Evolutionary conservation across 257 asterid genomes (phyloP).

Genomic region (Leonotis leonurus): DNA sequence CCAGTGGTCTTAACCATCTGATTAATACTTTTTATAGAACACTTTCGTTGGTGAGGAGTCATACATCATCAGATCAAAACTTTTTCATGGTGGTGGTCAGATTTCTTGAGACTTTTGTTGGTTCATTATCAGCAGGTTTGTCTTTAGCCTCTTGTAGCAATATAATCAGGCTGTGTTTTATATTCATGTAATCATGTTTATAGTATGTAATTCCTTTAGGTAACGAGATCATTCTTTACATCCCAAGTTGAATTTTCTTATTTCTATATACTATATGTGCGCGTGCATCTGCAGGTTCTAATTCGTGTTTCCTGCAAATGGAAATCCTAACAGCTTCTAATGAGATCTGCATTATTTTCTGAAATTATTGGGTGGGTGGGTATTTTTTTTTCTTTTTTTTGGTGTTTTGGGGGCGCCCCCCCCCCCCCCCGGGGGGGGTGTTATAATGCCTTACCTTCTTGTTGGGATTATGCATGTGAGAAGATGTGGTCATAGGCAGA

Average conservation of each 20-base stretch:
- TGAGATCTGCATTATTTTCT: not conserved
- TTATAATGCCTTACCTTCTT: not conserved
- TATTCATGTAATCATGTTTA: conserved; percentile 1
- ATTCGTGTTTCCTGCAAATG: not conserved
- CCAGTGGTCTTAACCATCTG: conserved; percentile 15
- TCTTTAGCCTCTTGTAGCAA: conserved; percentile 17
- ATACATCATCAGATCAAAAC: conserved; percentile 67
- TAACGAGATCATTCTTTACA: not conserved
- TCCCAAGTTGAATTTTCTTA: not conserved
- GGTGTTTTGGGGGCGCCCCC: no score
- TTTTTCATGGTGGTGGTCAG: conserved; percentile 79
- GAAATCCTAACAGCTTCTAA: not conserved
- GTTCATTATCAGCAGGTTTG: conserved; percentile 94
- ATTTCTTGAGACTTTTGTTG: conserved; percentile 94
- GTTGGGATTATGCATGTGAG: not conserved
- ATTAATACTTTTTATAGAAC: conserved; percentile 52
- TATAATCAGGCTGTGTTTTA: conserved; percentile 10
- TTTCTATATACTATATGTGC: not conserved
- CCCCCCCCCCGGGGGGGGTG: not conserved
- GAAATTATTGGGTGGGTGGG: no score
- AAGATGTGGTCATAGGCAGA: not conserved
- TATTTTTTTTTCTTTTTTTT: no score
- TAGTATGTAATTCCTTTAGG: not conserved
- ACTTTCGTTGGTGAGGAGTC: conserved; percentile 90
- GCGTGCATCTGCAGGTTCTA: not conserved